Evolutionary conservation across 306 rosid species (phyloP).

Genomic region (Fagus sylvatica): DNA sequence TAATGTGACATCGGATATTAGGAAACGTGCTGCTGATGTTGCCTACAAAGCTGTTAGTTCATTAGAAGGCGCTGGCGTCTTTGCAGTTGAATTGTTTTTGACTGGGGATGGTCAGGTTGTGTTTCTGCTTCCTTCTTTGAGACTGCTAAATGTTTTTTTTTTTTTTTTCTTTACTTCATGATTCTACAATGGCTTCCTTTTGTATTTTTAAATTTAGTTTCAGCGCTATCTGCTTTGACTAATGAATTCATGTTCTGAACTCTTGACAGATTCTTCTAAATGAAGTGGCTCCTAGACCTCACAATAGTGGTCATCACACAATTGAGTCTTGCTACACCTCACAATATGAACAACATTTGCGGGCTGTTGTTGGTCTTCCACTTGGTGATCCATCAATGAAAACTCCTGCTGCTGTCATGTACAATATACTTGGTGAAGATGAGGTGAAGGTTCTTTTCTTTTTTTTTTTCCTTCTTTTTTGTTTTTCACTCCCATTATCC

Average conservation of each 20-base stretch:
- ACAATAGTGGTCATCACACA: too few species aligned
- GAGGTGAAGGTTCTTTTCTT: conserved; percentile 48
- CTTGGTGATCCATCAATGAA: conserved; percentile 96
- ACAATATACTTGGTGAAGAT: conserved; percentile 86
- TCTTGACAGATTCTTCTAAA: conserved; percentile 74
- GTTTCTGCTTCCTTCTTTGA: conserved; percentile 23
- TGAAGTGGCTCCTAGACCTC: conserved; percentile 98
- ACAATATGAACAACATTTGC: conserved; percentile 89
- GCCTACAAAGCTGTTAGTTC: conserved; percentile 82
- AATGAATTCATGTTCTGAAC: not conserved
- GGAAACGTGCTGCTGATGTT: conserved; percentile 66
- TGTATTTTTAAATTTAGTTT: not conserved
- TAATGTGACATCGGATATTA: conserved; percentile 64
- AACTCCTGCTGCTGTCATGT: conserved; percentile 83
- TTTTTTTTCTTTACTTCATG: too few species aligned
- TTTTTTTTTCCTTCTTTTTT: not conserved
- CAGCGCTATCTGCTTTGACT: conserved; percentile 6
- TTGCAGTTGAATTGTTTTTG: conserved; percentile 92
- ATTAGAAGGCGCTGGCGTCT: conserved; percentile 92
- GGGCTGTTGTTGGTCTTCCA: conserved; percentile 95
- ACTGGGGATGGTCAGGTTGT: conserved; percentile 74
- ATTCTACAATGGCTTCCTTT: conserved; percentile 13
- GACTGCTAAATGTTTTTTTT: not conserved
- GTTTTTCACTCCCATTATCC: too few species aligned
- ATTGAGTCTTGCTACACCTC: conserved; percentile 90